Base-by-base conservation (phyloP, 2,329 filamentous ascomycete species). In the Arthrinium puccinioides region DNA sequence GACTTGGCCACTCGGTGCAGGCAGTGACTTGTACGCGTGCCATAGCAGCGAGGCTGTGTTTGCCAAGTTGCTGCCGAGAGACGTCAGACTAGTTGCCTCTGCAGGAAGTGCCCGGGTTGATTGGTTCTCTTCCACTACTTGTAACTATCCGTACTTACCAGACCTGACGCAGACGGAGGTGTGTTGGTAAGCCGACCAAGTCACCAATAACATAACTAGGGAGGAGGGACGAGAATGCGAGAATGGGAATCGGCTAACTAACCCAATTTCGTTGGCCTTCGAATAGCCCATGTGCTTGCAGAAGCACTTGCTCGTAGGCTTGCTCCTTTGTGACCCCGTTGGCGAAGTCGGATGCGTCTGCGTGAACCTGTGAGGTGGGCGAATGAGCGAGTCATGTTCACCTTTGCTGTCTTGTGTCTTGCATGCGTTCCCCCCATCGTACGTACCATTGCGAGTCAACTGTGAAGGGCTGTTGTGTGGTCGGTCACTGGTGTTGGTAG, bases 191-290 rank as follows among this genome's bases (percentile, higher is more conserved):
- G 31, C 10, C 7, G 13, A 7, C 7, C 7, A 33, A 9, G 9
- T 33, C 9, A 7, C 8, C 10, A 33, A 33, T 7, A 33, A 21
- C 6, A 33, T 10, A 9, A 26, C n/a, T n/a, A n/a, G n/a, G n/a
- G n/a, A n/a, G n/a, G n/a, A n/a, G n/a, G n/a, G n/a, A 26, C 24
- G 14, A 26, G 9, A 26, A 14, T 26, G 14, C 24, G 9, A 26
- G 14, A 14, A 26, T 14, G 9, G 14, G 14, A 9, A 9, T 26
- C n/a, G 9, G 9, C 24, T 26, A 15, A 31, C 71, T 48, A 62
- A 89, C 85, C 86, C 86, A 90, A 53, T 90, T 89, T 35, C 79
- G 71, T 56, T 90, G 85, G 6, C 72, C 84, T 18, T 79, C 72
- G 47, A 87, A 79, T 1, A 92, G 65, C 1, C 78, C 77, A 44